phyloP scores from a whole-genome alignment of 2,329 filamentous ascomycete genomes.

The Xylogone sp. region DNA sequence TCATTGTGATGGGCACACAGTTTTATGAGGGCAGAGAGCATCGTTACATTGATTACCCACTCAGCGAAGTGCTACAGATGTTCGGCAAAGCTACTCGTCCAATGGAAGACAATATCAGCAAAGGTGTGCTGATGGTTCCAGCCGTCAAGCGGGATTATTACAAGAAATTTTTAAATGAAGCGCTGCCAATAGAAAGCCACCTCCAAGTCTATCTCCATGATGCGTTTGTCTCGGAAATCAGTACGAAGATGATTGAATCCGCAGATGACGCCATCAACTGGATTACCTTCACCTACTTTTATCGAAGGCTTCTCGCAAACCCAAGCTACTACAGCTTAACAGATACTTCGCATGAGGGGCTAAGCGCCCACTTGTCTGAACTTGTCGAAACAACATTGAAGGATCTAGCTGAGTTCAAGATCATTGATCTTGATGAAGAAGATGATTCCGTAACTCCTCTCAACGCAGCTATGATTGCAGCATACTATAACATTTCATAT shows the following conservation, averaged over 20 bases:
- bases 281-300: constrained; percentile 98
- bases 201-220: constrained; percentile 90
- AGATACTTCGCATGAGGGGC: constrained; percentile 83
- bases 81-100: constrained; percentile 88
- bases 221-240: constrained; percentile 95
- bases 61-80: constrained; percentile 95
- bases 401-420: constrained; percentile 87
- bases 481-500: constrained; percentile 99
- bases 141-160: constrained; percentile 95
- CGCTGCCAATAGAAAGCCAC: constrained; percentile 91
- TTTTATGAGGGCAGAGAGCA: constrained; percentile 97
- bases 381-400: constrained; percentile 89
- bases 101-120: constrained; percentile 72
- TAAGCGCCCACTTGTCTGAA: constrained; percentile 93
- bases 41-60: constrained; percentile 92
- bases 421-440: constrained; percentile 92
- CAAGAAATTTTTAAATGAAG: constrained; percentile 97
- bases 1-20: constrained; percentile 96
- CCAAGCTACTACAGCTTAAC: constrained; percentile 93
- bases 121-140: constrained; percentile 94
- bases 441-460: constrained; percentile 86
- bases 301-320: constrained; percentile 88
- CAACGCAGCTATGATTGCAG: constrained; percentile 96
- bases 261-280: constrained; percentile 97
- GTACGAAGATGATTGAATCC: constrained; percentile 90